Conservation (phyloP, 306 rosid species). For the Sesbania bispinosa region DNA sequence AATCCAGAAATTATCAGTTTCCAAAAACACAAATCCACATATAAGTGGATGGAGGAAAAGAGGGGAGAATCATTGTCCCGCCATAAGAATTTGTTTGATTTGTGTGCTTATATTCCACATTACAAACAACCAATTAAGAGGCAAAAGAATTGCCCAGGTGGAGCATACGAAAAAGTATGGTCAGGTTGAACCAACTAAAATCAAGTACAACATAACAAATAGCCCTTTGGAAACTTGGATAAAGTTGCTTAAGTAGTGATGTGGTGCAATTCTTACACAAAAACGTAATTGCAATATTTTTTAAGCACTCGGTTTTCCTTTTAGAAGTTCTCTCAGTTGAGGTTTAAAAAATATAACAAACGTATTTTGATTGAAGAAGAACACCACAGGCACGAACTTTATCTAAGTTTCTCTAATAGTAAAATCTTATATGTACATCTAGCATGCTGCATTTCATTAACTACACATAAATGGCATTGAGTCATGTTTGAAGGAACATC, state of each 20-base stretch:
- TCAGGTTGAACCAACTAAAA: too few species aligned
- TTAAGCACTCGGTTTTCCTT: background rate
- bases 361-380: background rate
- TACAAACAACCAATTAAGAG: too few species aligned
- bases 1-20: too few species aligned
- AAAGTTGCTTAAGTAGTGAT: background rate
- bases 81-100: too few species aligned
- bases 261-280: background rate
- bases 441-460: slow-evolving; percentile 30
- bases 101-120: too few species aligned
- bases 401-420: background rate
- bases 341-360: background rate
- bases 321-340: background rate
- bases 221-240: background rate
- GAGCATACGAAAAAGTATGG: too few species aligned
- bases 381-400: background rate
- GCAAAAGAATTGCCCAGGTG: too few species aligned
- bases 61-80: too few species aligned
- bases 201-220: too few species aligned
- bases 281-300: background rate
- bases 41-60: too few species aligned
- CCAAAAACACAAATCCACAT: too few species aligned
- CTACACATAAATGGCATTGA: slow-evolving; percentile 33
- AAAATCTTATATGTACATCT: slow-evolving; percentile 9
- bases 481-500: slow-evolving; percentile 36